Base-by-base conservation (phyloP, 257 asterid genomes). In the Verbena officinalis region DNA sequence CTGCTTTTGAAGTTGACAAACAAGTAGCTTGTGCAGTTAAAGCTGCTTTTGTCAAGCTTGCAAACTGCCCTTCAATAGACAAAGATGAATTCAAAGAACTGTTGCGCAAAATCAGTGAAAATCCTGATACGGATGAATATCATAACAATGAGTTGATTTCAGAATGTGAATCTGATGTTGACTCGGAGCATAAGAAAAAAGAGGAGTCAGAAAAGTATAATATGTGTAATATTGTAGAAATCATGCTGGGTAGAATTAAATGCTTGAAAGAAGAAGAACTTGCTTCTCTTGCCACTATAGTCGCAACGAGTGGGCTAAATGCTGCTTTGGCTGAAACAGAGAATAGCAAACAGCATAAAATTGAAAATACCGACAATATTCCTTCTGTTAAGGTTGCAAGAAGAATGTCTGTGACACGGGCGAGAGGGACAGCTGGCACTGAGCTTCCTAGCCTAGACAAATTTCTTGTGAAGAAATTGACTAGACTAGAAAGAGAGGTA, bases 221-320 rank as follows among this genome's bases (percentile, higher is more conserved):
- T 50, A 70, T 58, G 75, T 52, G 23, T 46, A 70, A 72, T 76
- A 81, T 88, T 36, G 91, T 72, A 4, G 88, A 84, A 43, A 75
- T 83, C 86, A 90, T 94, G 99, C 80, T 94, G 63, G 84, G 71
- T 67, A 83, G 99, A 68, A 88, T 94, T 65, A 78, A 77, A 65
- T 62, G 85, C 67, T 82, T 94, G 69, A 84, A 83, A 67, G 99
- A 90, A 74, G 87, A 88, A 9, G 95, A 87, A 69, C 96, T 94
- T 74, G 82, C 90, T 68, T 94, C 99, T 59, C 95, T 90, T 68
- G 97, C 99, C n/a, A 90, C 90, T 40, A 83, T 94, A 65, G 97
- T 94, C 23, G 97, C 97, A 12, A 88, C 99, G 9, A 81, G 90
- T 75, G 96, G 99, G 60, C 82, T 93, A 62, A 86, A 75, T 74